Base-by-base conservation (phyloP, 2,329 filamentous ascomycete species). In the Fusarium concolor region DNA sequence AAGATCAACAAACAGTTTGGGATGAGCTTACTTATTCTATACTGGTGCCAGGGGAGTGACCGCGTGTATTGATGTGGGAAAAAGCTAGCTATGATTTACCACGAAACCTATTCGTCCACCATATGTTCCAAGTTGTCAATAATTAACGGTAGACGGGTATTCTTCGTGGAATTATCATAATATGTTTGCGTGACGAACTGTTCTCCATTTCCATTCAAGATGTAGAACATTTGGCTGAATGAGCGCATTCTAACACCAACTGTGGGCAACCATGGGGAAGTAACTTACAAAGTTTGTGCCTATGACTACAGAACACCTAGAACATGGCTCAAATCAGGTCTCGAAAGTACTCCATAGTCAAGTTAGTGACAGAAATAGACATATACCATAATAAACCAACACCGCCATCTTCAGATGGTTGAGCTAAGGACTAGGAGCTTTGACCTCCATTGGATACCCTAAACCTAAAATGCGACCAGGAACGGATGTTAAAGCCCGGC, bases 381-480 rank as follows among this genome's bases (percentile, higher is more conserved):
- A 9, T 26, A 7, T 12, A 10, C 17, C 12, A 41, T 20, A 14
- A 41, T 20, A 14, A 22, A 28, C 35, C n/a, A 17, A 18, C 24
- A 28, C 33, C 15, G 33, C 24, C 43, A 28, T 56, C 18, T 49
- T 20, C 8, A 38, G 24, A 38, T 22, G 33, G 38, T 46, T 46
- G n/a, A 51, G 52, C 49, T 58, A 63, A 38, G 24, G 8, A 5
- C 47, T 58, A 63, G 42, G 20, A 58, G n/a, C n/a, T 35, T 46
- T 42, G 35, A 20, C 33, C 35, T 64, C 35, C 44, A 39, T 42
- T 47, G 38, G 10, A 58, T 56, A 63, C 51, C 51, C 39, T 58
- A 64, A 64, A 64, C 52, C 35, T 58, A 58, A 64, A 56, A 46
- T 42, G 20, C 54, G 50, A 43, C 17, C 20, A 17, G 39, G 52